These are phyloP conservation scores for Tolypocladium nubicola DNA, from an alignment of 2,329 filamentous ascomycete species.

Conservation along the genomic window DNA sequence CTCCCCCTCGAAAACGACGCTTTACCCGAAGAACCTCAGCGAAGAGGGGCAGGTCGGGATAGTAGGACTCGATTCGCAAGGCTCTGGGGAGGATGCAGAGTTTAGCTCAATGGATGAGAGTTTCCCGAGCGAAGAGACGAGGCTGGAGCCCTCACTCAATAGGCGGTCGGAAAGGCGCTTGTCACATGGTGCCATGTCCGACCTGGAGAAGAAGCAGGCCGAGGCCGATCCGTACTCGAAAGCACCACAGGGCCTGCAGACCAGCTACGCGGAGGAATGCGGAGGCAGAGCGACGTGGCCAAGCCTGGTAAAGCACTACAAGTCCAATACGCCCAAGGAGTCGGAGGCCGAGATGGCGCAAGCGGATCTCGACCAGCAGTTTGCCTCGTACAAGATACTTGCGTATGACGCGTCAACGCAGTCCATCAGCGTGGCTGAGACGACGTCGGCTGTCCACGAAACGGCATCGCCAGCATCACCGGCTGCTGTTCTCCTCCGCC, in stretches of 20 bases:
- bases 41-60: not conserved
- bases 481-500: slow-evolving; percentile 46
- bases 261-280: slow-evolving; percentile 33
- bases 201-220: slow-evolving; percentile 5
- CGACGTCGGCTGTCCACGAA: slow-evolving; percentile 42
- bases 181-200: slow-evolving; percentile 1
- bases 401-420: slow-evolving; percentile 53
- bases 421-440: slow-evolving; percentile 47
- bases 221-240: slow-evolving; percentile 30
- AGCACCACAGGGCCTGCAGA: slow-evolving; percentile 36
- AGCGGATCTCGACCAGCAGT: not conserved
- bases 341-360: not conserved
- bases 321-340: not conserved
- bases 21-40: slow-evolving; percentile 11
- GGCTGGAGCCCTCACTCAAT: slow-evolving; percentile 19
- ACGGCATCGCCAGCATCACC: slow-evolving; percentile 41
- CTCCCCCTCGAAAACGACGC: slow-evolving; percentile 13
- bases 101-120: slow-evolving; percentile 30
- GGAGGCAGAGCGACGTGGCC: slow-evolving; percentile 22
- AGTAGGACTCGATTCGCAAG: not conserved
- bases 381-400: slow-evolving; percentile 48
- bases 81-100: slow-evolving; percentile 16
- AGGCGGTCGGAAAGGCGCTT: slow-evolving; percentile 7
- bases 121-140: slow-evolving; percentile 19
- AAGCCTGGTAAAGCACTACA: slow-evolving; percentile 22